phyloP scores from a whole-genome alignment of 2,329 filamentous ascomycete genomes.

The Penicillium sp. region DNA sequence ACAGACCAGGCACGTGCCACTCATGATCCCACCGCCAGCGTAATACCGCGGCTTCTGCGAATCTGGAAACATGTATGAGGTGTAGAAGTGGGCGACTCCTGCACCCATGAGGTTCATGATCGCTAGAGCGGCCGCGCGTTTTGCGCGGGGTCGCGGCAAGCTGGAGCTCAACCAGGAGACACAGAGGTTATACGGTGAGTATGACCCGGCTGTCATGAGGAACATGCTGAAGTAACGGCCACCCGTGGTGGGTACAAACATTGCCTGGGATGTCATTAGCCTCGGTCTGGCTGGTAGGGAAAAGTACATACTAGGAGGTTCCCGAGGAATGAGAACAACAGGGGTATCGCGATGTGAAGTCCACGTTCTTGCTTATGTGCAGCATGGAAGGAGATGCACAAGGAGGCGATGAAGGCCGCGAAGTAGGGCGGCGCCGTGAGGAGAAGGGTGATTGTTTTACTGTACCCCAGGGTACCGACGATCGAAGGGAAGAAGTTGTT shows the following conservation, averaged over 20 bases:
- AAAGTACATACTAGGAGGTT: not conserved
- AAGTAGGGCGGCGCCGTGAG: constrained; percentile 3
- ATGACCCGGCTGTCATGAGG: constrained; percentile 7
- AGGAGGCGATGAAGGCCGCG: constrained; percentile 4
- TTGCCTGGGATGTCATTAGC: not conserved
- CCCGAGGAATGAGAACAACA: constrained; percentile 1
- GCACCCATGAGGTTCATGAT: constrained; percentile 13
- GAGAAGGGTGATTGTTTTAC: constrained; percentile 5
- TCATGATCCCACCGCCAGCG: constrained; percentile 1
- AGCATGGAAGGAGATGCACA: constrained; percentile 7
- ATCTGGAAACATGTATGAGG: constrained; percentile 11
- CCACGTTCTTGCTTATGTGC: constrained; percentile 1
- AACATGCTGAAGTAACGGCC: constrained; percentile 15
- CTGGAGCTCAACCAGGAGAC: constrained; percentile 5
- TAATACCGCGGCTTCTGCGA: constrained; percentile 4
- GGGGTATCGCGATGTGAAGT: constrained; percentile 4
- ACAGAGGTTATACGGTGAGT: constrained; percentile 10
- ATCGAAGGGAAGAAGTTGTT: constrained; percentile 12
- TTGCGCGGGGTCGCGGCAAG: not conserved
- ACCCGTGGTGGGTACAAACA: constrained; percentile 9
- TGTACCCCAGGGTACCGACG: constrained; percentile 1
- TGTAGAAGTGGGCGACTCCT: constrained; percentile 8
- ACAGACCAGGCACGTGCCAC: not conserved
- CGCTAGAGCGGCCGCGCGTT: constrained; percentile 5
- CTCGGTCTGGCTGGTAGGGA: not conserved